Base-by-base conservation (phyloP, 331 rosid genomes). In the Stylosanthes scabra region DNA sequence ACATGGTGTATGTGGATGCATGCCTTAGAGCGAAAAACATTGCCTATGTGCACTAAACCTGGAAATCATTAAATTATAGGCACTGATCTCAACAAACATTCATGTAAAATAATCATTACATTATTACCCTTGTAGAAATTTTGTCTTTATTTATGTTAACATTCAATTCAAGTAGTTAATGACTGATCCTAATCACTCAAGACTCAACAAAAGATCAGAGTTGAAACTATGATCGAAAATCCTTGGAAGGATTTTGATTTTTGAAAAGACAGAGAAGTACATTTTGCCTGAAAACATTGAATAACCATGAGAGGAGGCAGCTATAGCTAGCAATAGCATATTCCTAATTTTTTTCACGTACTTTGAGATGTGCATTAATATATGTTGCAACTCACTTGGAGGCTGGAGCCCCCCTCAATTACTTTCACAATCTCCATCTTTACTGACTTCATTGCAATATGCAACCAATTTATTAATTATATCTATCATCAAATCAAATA, bases 1-100 rank as follows among this genome's bases (percentile, higher is more conserved):
- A 63, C 72, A 63, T 74, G 78, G 44, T 49, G n/a, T n/a, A 49
- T 31, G 63, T 49, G n/a, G 29, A 49, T 31, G 63, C 55, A 15
- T 9, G 51, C 71, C 78, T 55, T 55, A 44, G 37, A 31, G 16
- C 8, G 54, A 62, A 62, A 16, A 14, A 14, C 11, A 34, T 34
- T 34, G 46, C 65, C 52, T 40, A 39, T 2, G 28, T 28, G 28
- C 77, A 47, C 28, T 50, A 8, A 60, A 34, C 40, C 71, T 52
- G 12, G 8, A 14, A 74, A 63, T 52, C 63, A 50, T 74, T 12
- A 49, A 60, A 47, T 15, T 71, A 34, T 34, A 9, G 16, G 34
- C 47, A 9, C 11, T 55, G 39, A 34, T n/a, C 51, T n/a, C 51
- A 62, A 60, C 34, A 60, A 47, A 60, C 60, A 34, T 11, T 31